Conservation (phyloP, 2,329 filamentous ascomycete species). For the Aureobasidium pullulans region DNA sequence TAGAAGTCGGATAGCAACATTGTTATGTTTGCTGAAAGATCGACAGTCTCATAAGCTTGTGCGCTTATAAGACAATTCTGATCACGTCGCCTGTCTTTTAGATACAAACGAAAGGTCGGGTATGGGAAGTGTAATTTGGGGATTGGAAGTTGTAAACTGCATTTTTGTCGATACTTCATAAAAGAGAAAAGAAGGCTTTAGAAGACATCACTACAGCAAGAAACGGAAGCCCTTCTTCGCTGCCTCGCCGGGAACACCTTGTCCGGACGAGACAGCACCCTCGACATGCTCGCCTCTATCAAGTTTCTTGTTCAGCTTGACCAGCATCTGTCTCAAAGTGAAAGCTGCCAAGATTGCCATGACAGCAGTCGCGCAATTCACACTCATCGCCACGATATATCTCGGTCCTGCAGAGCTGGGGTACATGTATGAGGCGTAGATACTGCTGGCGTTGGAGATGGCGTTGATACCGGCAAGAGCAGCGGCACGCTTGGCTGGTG, state of each 20-base stretch:
- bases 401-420: conserved; percentile 26
- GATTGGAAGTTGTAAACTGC: too few species aligned
- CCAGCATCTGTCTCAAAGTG: conserved; percentile 55
- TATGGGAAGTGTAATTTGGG: too few species aligned
- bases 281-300: conserved; percentile 53
- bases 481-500: conserved; percentile 48
- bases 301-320: conserved; percentile 60
- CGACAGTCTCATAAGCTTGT: too few species aligned
- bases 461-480: conserved; percentile 50
- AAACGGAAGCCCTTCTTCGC: conserved; percentile 60
- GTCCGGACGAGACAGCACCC: conserved; percentile 41
- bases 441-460: conserved; percentile 45
- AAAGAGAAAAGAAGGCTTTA: too few species aligned
- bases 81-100: too few species aligned
- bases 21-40: too few species aligned
- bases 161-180: too few species aligned
- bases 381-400: conserved; percentile 50
- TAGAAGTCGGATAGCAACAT: too few species aligned
- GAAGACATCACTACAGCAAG: conserved; percentile 34
- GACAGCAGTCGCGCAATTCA: conserved; percentile 59
- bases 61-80: too few species aligned
- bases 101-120: too few species aligned
- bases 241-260: conserved; percentile 6
- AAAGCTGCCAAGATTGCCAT: conserved; percentile 58
- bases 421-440: conserved; percentile 48